A percentile compares a stretch with the other conserved stretches of the same genome.
These are phyloP conservation scores for Fusarium denticulatum DNA, from an alignment of 2,329 filamentous ascomycete genomes.

Conservation along the genomic window DNA sequence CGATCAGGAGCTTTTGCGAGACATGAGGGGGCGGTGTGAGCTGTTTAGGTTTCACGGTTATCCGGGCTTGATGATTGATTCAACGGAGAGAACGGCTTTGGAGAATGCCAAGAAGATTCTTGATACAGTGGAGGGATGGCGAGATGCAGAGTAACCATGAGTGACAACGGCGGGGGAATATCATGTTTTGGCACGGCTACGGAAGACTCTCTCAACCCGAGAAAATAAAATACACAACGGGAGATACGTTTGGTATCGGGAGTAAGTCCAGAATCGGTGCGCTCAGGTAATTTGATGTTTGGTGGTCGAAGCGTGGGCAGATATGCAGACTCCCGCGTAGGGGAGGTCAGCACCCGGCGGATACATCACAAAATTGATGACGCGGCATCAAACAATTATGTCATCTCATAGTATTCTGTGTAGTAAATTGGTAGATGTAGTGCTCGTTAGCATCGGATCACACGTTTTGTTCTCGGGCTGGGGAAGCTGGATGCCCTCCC, in stretches of 20 bases:
- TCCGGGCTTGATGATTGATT: background rate
- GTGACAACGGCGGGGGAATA: background rate
- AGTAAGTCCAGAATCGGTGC: background rate
- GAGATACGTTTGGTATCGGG: background rate
- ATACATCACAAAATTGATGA: background rate
- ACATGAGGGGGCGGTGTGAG: background rate
- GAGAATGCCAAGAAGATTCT: background rate
- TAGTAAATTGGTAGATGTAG: background rate
- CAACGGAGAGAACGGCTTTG: background rate
- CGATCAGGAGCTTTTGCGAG: background rate
- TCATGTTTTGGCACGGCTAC: background rate
- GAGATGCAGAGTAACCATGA: background rate
- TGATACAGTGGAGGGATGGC: background rate
- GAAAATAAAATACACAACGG: too few relatives aligned
- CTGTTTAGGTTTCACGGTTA: background rate
- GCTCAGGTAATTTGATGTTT: background rate
- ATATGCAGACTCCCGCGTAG: background rate
- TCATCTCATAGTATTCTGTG: accelerated
- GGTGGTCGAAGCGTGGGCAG: background rate
- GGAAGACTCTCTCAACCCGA: background rate
- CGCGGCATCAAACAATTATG: background rate
- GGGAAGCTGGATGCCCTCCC: background rate
- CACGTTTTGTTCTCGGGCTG: background rate
- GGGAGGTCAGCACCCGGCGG: background rate
- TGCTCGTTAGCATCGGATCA: too few relatives aligned